Evolutionary conservation across 495 filamentous ascomycete genomes (phyloP).

Genomic region (Hypoxylon fuscum): DNA sequence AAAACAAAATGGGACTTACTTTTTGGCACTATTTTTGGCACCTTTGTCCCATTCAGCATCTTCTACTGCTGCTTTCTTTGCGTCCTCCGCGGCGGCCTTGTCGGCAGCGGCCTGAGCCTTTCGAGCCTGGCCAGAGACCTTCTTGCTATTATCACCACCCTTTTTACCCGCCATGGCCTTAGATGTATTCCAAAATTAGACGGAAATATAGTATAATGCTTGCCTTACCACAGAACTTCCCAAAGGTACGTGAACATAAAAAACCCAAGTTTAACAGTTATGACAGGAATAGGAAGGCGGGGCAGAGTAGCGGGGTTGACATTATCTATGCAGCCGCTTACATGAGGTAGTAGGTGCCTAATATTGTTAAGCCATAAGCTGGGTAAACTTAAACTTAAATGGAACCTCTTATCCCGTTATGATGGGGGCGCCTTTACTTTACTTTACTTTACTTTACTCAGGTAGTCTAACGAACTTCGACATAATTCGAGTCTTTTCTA

Average conservation of each 20-base stretch:
- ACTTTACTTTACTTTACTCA: too few relatives aligned
- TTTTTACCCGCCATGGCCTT: constrained; percentile 70
- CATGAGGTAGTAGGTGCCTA: too few relatives aligned
- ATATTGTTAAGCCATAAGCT: too few relatives aligned
- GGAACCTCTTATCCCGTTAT: too few relatives aligned
- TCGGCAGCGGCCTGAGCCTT: constrained; percentile 87
- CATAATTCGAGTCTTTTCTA: too few relatives aligned
- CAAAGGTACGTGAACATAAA: background rate
- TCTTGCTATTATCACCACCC: constrained; percentile 82
- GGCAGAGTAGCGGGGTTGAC: constrained; percentile 15
- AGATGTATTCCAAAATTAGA: background rate
- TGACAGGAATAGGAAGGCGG: constrained; percentile 2
- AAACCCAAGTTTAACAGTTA: background rate
- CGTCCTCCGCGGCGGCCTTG: constrained; percentile 76
- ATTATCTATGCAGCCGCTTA: background rate
- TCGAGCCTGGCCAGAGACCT: constrained; percentile 87
- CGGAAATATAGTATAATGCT: background rate
- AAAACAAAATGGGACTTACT: constrained; percentile 64
- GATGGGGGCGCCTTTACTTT: too few relatives aligned
- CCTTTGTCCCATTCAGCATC: constrained; percentile 86
- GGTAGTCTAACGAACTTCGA: too few relatives aligned
- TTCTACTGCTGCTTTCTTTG: constrained; percentile 74
- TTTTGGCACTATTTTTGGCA: constrained; percentile 82
- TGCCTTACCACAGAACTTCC: constrained; percentile 2
- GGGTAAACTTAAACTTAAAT: too few relatives aligned